Evolutionary conservation across 331 rosid species (phyloP).

Genomic region (Quercus phellos): DNA sequence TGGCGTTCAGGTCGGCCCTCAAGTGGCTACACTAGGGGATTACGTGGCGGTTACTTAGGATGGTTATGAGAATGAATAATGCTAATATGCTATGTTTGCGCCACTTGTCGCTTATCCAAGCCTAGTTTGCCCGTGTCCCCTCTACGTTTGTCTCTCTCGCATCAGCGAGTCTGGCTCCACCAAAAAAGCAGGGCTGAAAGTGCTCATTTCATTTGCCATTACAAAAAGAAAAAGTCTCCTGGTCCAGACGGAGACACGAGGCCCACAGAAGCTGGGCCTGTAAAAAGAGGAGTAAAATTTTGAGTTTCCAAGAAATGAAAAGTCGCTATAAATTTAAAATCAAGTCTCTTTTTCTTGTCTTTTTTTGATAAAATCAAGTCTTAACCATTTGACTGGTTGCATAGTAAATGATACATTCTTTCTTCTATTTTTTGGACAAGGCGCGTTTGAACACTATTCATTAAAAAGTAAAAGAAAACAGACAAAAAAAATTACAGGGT

Average conservation of each 20-base stretch:
- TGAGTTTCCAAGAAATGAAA: no score
- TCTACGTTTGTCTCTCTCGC: background rate
- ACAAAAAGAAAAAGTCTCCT: no score
- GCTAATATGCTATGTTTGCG: background rate
- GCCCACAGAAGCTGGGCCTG: no score
- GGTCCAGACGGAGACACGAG: background rate
- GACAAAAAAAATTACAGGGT: background rate
- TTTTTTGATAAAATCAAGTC: no score
- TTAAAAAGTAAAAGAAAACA: background rate
- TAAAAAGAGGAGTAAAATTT: no score
- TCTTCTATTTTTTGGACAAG: no score
- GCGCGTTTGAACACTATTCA: background rate
- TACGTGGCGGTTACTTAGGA: constrained; percentile 38
- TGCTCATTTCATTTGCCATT: no score
- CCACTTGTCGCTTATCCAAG: constrained; percentile 36
- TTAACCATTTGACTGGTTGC: no score
- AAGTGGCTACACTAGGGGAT: constrained; percentile 28
- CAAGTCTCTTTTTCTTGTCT: no score
- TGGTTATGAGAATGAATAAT: background rate
- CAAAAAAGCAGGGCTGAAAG: no score
- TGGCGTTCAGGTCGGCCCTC: background rate
- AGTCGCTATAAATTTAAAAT: no score
- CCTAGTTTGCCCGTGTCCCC: constrained; percentile 2
- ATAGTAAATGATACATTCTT: no score
- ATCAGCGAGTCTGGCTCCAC: constrained; percentile 4